A percentile compares a stretch with the other conserved stretches of the same genome.
These are phyloP conservation scores for Myxozyma sirexii DNA, from an alignment of 805 yeast genomes.

Conservation along the genomic window DNA sequence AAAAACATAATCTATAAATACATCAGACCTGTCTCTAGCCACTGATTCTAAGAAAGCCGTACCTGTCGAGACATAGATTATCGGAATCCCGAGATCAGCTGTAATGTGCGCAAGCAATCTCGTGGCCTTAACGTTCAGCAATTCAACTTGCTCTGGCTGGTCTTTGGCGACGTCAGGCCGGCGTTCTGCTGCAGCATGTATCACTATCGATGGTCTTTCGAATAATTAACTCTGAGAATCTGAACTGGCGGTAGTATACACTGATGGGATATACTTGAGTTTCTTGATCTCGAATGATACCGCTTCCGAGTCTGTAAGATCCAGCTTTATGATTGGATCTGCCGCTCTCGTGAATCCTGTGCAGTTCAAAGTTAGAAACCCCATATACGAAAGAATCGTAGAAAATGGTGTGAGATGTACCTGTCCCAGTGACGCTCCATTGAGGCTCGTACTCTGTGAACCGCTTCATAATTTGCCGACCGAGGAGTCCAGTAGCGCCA, in stretches of 20 bases:
- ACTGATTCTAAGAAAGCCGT: not conserved
- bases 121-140: conserved; percentile 20
- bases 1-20: conserved; percentile 26
- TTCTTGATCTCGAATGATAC: not conserved
- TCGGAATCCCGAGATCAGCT: conserved; percentile 17
- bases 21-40: not conserved
- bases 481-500: conserved; percentile 32
- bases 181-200: conserved; percentile 32
- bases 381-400: too few species aligned
- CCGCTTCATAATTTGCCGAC: conserved; percentile 17
- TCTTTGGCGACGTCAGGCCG: conserved; percentile 22
- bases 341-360: conserved; percentile 17
- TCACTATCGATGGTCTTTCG: conserved; percentile 29
- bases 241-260: too few species aligned
- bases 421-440: conserved; percentile 26
- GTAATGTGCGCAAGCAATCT: conserved; percentile 19
- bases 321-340: conserved; percentile 13
- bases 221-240: too few species aligned
- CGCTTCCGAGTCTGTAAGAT: conserved; percentile 15
- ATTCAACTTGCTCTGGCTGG: conserved; percentile 12
- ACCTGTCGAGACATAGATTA: conserved; percentile 31
- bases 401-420: not conserved
- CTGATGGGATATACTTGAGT: not conserved
- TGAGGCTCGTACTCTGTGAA: conserved; percentile 10
- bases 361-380: not conserved